These are phyloP conservation scores for Didymosphaeria variabile DNA, from an alignment of 2,329 filamentous ascomycete species.

Conservation along the genomic window DNA sequence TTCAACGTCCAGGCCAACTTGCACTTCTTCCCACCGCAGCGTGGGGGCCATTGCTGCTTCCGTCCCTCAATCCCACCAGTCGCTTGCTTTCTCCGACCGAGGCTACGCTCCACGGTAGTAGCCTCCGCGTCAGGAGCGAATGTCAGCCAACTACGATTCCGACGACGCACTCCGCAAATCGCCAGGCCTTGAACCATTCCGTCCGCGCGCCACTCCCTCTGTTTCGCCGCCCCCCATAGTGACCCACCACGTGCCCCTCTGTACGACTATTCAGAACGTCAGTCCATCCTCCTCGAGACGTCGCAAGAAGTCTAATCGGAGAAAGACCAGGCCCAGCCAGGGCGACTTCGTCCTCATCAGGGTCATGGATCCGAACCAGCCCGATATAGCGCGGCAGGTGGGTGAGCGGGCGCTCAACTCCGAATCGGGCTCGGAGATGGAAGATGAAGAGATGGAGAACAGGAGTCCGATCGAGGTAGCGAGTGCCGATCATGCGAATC, in stretches of 20 bases:
- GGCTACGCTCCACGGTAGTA: constrained; percentile 27
- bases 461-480: constrained; percentile 22
- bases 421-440: constrained; percentile 54
- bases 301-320: constrained; percentile 58
- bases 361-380: constrained; percentile 70
- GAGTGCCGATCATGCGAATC: constrained; percentile 15
- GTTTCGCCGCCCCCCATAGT: constrained; percentile 58
- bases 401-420: constrained; percentile 61
- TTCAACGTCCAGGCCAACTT: background rate
- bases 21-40: background rate
- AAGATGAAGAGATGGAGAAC: constrained; percentile 52
- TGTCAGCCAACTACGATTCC: constrained; percentile 55
- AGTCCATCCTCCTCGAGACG: constrained; percentile 55
- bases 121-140: constrained; percentile 35
- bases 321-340: constrained; percentile 65
- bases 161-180: constrained; percentile 58
- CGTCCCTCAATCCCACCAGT: constrained; percentile 6
- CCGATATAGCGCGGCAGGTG: constrained; percentile 70
- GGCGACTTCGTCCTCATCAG: constrained; percentile 74
- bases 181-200: constrained; percentile 52
- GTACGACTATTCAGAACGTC: constrained; percentile 42
- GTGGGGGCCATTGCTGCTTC: constrained; percentile 8
- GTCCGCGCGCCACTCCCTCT: constrained; percentile 60
- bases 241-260: constrained; percentile 32
- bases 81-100: constrained; percentile 19